Conservation (phyloP, 352 stramenopile genomes). For the Phytophthora pistaciae region DNA sequence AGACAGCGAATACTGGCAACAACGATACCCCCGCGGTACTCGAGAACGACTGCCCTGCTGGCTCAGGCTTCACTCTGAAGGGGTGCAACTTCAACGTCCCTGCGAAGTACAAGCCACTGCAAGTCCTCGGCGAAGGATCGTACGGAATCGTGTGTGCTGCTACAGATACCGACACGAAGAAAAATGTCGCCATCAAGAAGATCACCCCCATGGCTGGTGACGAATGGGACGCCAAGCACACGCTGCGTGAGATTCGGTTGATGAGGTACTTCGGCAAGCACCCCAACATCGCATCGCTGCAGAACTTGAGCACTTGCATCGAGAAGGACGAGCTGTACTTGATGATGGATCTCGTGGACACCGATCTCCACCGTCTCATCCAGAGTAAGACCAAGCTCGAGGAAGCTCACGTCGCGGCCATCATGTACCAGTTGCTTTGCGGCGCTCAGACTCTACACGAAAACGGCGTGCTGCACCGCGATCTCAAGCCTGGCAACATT, state of each 20-base stretch:
- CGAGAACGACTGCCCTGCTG: conserved; percentile 66
- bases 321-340: conserved; percentile 95
- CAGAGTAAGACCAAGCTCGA: conserved; percentile 90
- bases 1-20: conserved; percentile 9
- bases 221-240: conserved; percentile 92
- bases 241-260: conserved; percentile 91
- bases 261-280: conserved; percentile 93
- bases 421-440: conserved; percentile 95
- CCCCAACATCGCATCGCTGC: conserved; percentile 86
- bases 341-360: conserved; percentile 96
- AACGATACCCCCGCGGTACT: conserved; percentile 37
- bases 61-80: conserved; percentile 83
- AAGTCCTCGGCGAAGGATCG: conserved; percentile 92
- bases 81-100: conserved; percentile 89
- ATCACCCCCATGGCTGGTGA: conserved; percentile 93
- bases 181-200: conserved; percentile 94
- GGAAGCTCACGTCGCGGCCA: conserved; percentile 86
- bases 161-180: conserved; percentile 72
- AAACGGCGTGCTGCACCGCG: conserved; percentile 88
- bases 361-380: conserved; percentile 92
- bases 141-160: conserved; percentile 94
- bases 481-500: conserved; percentile 88
- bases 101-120: conserved; percentile 79
- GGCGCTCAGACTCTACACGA: conserved; percentile 92
- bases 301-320: conserved; percentile 86